Evolutionary conservation across 164 flowering plant species (phyloP), one percentile per base, ranked within the genome.

Genomic region (Berberis thunbergii): DNA sequence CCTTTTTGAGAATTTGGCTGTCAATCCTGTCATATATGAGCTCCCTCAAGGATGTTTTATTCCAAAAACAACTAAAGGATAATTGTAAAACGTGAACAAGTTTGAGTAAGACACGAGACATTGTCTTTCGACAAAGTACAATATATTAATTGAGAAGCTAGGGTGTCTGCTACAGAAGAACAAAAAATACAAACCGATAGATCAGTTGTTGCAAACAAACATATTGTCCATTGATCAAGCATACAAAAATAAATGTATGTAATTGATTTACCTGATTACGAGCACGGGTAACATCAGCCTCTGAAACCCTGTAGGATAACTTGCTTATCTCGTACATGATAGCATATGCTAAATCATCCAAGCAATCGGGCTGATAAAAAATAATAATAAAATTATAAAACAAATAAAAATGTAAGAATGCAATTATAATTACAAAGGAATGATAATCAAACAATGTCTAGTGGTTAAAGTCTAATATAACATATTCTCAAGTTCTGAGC

Each of bases 231-330:
- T 6, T 10, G n/a, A 52, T 10, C 54, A 52, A 10, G 49, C 6
- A 46, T 12, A 52, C 13, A 52, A 52, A 6, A 11, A 6, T 7
- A 52, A 11, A 10, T 4, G n/a, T 10, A 3, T 52, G n/a, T 52
- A 11, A 52, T 10, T 26, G 26, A 26, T 49, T 26, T 77, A 94
- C 98, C 97, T 90, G 96, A 76, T 94, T 94, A 66, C 92, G 75
- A 46, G 98, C 98, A 64, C 97, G 98, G 49, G 81, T 86, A 52
- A 94, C 98, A 76, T 91, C 97, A 49, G 70, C 92, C 54, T 91
- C 97, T 59, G 95, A 83, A 62, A 94, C 97, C 26, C 89, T 76
- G 69, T 91, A 88, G 53, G 81, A 79, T 57, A 94, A 69, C 76
- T 86, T 88, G 77, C 91, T 82, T 13, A 79, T 69, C 75, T 86